Evolutionary conservation across 768 basidiomycete genomes (phyloP), one percentile per base, ranked within the genome.

Genomic region (Rhizopogon rudus): DNA sequence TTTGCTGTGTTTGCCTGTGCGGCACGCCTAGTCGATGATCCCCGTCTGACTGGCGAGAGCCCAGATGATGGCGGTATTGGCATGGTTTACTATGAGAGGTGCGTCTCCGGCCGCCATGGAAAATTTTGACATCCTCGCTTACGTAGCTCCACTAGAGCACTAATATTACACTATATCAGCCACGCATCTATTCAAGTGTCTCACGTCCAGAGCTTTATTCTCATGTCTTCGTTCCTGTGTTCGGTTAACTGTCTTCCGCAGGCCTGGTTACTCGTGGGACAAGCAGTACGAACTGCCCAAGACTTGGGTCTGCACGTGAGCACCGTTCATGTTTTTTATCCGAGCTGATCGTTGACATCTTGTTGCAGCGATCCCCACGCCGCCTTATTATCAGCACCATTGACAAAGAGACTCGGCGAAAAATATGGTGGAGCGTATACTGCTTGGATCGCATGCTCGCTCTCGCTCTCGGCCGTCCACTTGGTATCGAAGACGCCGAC

Each of bases 371-470:
- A 55, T 92, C 92, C 2, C 88, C 91, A 4, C 82, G 87, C 50
- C 82, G 90, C 44, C 77, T 94, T 44, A 65, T 76, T 16, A 76
- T 93, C 37, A 73, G 83, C 17, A 75, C 86, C 39, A 81, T 90
- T 40, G 91, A 95, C 69, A 95, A 93, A 70, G 91, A 95, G 71
- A 90, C 91, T 0, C 83, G 92, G 31, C 78, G 87, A 58, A 93
- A 94, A 72, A 87, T 94, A 50, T 95, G 93, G 93, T 95, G 93
- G 91, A 85, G 88, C 42, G 90, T 94, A 28, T 96, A 96, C 64
- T 86, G 85, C 25, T 76, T 96, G 49, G 93, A 91, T 69, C 86
- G 92, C 49, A 93, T 94, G 90, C 86, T 96, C 17, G 93, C 93
- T 22, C 82, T 95, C 51, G 87, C 92, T 13, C 77, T 96, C 13